These are phyloP conservation scores for Discostella stelligera DNA, from an alignment of 352 stramenopile species.

Conservation along the genomic window DNA sequence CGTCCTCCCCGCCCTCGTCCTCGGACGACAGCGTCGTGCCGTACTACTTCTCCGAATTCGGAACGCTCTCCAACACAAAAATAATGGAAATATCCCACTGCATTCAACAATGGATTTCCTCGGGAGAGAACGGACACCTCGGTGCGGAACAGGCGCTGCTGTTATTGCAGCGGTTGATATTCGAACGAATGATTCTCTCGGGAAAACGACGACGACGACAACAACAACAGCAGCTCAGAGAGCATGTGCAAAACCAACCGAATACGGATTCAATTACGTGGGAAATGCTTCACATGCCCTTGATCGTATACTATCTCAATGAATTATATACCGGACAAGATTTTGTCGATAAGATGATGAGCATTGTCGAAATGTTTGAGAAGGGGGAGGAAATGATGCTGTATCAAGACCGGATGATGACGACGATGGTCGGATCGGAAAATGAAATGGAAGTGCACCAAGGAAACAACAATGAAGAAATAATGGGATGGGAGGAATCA, in stretches of 20 bases:
- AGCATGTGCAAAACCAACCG: too few relatives aligned
- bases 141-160: slow-evolving; percentile 31
- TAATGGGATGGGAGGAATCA: background rate
- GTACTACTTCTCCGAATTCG: background rate
- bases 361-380: slow-evolving; percentile 29
- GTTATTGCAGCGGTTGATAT: slow-evolving; percentile 39
- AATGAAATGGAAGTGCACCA: slow-evolving; percentile 1
- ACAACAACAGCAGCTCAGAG: too few relatives aligned
- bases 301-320: slow-evolving; percentile 20
- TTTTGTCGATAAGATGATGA: slow-evolving; percentile 24
- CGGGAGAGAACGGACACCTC: slow-evolving; percentile 28
- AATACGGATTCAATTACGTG: slow-evolving; percentile 6
- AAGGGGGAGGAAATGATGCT: background rate
- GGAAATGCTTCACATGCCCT: slow-evolving; percentile 9
- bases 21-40: background rate
- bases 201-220: too few relatives aligned
- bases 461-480: background rate
- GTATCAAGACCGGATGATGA: slow-evolving; percentile 5
- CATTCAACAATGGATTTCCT: slow-evolving; percentile 23
- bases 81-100: slow-evolving; percentile 32
- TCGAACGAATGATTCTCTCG: slow-evolving; percentile 12
- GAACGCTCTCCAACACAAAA: slow-evolving; percentile 11
- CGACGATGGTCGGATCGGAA: slow-evolving; percentile 10
- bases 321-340: slow-evolving; percentile 20
- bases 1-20: background rate